Conservation (phyloP, 2,329 filamentous ascomycete species). For the Alternaria consortialis region DNA sequence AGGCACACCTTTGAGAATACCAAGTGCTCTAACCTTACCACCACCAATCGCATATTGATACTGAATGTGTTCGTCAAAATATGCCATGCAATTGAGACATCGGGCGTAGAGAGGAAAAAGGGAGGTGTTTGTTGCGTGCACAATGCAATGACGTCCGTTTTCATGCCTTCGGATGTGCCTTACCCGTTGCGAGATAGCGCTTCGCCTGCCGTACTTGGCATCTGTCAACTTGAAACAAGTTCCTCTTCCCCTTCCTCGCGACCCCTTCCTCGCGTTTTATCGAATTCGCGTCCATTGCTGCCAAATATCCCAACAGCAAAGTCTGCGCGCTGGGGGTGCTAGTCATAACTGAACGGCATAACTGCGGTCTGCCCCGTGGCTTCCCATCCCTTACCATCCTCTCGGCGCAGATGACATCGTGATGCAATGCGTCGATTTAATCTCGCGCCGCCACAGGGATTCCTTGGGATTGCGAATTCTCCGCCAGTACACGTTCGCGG, state of each 20-base stretch:
- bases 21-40: neutral
- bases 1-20: neutral
- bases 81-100: neutral
- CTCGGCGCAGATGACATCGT: neutral
- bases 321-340: conserved; percentile 4
- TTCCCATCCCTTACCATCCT: neutral
- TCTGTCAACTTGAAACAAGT: conserved; percentile 1
- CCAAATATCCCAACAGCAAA: conserved; percentile 5
- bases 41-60: neutral
- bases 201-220: neutral
- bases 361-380: conserved; percentile 1
- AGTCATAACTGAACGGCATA: conserved; percentile 9
- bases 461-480: conserved; percentile 4
- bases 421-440: conserved; percentile 11
- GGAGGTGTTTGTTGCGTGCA: neutral
- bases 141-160: conserved; percentile 6
- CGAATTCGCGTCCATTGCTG: neutral
- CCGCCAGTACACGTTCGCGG: conserved; percentile 13
- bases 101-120: neutral
- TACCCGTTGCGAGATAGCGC: conserved; percentile 3
- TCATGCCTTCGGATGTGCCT: conserved; percentile 1
- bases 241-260: conserved; percentile 1
- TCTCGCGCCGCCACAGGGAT: conserved; percentile 9
- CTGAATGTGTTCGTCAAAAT: neutral
- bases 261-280: neutral